Evolutionary conservation across 768 basidiomycete species (phyloP).

Genomic region (Rhodotorula babjevae): DNA sequence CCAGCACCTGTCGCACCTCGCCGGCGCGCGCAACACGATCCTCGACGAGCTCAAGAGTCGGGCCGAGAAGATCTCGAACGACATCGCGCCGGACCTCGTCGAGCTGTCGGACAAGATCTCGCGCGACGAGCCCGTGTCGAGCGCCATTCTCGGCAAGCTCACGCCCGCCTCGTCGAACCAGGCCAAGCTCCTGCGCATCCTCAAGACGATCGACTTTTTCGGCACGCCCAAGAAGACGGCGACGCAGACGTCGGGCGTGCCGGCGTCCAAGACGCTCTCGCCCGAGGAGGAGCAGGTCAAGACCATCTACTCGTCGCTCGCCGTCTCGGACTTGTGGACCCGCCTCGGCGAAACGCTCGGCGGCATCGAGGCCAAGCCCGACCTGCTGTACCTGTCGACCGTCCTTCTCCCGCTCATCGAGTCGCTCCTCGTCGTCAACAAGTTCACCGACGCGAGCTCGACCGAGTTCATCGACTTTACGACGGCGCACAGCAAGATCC

Average conservation of each 20-base stretch:
- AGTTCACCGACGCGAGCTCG: constrained; percentile 38
- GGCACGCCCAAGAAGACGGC: constrained; percentile 17
- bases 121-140: constrained; percentile 45
- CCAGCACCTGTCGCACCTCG: constrained; percentile 81
- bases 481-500: constrained; percentile 50
- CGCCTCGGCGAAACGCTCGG: constrained; percentile 83
- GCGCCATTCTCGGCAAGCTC: constrained; percentile 65
- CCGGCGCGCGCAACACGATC: constrained; percentile 81
- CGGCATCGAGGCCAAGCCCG: constrained; percentile 70
- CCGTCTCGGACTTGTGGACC: constrained; percentile 81
- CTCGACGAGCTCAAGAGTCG: constrained; percentile 78
- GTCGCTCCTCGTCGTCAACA: constrained; percentile 53
- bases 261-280: constrained; percentile 15
- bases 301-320: constrained; percentile 83
- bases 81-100: constrained; percentile 68
- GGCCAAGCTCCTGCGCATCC: constrained; percentile 88
- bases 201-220: constrained; percentile 85
- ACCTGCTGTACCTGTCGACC: constrained; percentile 81
- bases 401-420: constrained; percentile 92
- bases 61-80: constrained; percentile 80
- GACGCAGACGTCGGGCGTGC: background rate
- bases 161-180: constrained; percentile 89
- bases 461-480: constrained; percentile 37
- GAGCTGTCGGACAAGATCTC: constrained; percentile 63
- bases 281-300: constrained; percentile 54